Conservation (phyloP, 345 rosid genomes). For the Fremontodendron californicum region DNA sequence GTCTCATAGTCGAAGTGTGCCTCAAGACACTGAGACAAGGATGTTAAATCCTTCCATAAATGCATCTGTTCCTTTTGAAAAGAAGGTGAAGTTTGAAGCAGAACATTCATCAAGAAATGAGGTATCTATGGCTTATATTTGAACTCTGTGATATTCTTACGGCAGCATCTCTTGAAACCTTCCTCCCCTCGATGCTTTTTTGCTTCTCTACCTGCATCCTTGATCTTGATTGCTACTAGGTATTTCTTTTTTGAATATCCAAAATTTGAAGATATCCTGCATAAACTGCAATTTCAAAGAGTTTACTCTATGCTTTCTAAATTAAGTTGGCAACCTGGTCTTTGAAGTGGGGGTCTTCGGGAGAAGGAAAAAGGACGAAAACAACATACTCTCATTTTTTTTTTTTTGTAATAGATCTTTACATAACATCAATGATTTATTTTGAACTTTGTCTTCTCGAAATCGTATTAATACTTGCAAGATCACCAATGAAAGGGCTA, state of each 20-base stretch:
- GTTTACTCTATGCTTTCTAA: neutral
- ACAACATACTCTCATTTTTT: neutral
- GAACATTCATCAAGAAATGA: slow-evolving; percentile 25
- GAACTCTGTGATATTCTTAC: neutral
- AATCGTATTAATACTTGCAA: neutral
- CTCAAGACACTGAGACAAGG: slow-evolving; percentile 1
- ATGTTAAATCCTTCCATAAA: slow-evolving; percentile 15
- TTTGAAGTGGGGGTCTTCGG: neutral
- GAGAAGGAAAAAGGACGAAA: neutral
- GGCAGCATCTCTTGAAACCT: neutral
- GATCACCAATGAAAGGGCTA: neutral
- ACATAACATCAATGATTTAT: neutral
- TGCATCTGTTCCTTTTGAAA: slow-evolving; percentile 18
- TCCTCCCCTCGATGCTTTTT: neutral
- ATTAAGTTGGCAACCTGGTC: neutral
- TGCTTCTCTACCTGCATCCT: neutral
- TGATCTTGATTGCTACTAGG: neutral
- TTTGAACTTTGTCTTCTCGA: neutral
- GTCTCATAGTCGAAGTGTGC: slow-evolving; percentile 2
- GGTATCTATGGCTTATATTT: slow-evolving; percentile 24
- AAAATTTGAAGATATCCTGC: neutral
- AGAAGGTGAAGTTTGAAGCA: slow-evolving; percentile 18
- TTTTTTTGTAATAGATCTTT: neutral
- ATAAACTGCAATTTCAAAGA: neutral
- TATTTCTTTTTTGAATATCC: neutral